These are phyloP conservation scores for Phytophthora brassicae DNA, from an alignment of 352 stramenopile species.

Conservation along the genomic window DNA sequence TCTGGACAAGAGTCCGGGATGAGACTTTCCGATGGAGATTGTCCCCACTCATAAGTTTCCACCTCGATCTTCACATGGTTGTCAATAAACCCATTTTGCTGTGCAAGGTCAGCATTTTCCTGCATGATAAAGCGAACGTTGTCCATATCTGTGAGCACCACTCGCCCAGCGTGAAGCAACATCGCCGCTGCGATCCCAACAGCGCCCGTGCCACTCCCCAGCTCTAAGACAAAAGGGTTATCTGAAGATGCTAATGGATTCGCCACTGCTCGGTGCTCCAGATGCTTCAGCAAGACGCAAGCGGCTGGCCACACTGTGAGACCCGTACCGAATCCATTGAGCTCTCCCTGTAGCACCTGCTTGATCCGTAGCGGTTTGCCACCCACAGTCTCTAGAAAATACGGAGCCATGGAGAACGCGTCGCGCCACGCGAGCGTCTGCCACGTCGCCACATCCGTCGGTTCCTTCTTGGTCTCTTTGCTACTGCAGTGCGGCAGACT, in stretches of 20 bases:
- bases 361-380: constrained; percentile 56
- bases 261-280: constrained; percentile 53
- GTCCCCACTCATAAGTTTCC: constrained; percentile 91
- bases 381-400: constrained; percentile 55
- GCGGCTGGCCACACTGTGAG: constrained; percentile 84
- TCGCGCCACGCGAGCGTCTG: constrained; percentile 79
- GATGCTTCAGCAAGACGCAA: constrained; percentile 77
- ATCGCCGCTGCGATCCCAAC: constrained; percentile 89
- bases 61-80: constrained; percentile 54
- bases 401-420: constrained; percentile 62
- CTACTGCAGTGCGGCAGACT: constrained; percentile 13
- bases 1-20: constrained; percentile 45
- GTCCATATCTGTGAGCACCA: constrained; percentile 91
- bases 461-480: neutral
- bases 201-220: constrained; percentile 91
- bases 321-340: constrained; percentile 79
- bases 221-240: constrained; percentile 77
- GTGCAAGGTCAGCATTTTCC: constrained; percentile 76
- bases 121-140: constrained; percentile 89
- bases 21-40: constrained; percentile 35
- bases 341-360: constrained; percentile 77
- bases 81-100: constrained; percentile 28
- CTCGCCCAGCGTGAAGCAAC: constrained; percentile 68
- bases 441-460: constrained; percentile 38
- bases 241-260: constrained; percentile 14